A percentile compares a stretch with the other conserved stretches of the same genome.
phyloP scores from a whole-genome alignment of 345 rosid genomes.

The Camelina neglecta region DNA sequence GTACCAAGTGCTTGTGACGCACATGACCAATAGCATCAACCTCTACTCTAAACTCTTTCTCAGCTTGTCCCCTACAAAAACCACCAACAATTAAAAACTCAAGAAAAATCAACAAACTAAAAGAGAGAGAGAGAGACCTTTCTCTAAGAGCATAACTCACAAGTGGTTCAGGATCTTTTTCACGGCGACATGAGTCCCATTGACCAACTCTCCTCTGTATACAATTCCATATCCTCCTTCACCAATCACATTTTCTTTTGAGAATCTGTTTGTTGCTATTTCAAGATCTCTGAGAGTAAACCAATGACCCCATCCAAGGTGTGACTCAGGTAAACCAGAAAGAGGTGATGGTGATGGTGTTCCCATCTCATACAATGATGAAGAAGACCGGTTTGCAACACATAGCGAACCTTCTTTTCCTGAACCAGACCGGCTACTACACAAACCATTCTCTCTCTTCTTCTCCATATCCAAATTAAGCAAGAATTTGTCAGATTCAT shows the following conservation, averaged over 20 bases:
- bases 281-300: slow-evolving; percentile 91
- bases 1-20: slow-evolving; percentile 91
- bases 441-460: slow-evolving; percentile 59
- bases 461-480: slow-evolving; percentile 73
- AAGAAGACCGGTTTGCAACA: slow-evolving; percentile 61
- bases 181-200: slow-evolving; percentile 85
- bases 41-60: slow-evolving; percentile 90
- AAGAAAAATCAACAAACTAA: slow-evolving; percentile 15
- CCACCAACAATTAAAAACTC: slow-evolving; percentile 12
- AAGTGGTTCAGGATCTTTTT: slow-evolving; percentile 88
- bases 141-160: slow-evolving; percentile 53
- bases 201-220: slow-evolving; percentile 68
- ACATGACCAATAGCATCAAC: slow-evolving; percentile 97
- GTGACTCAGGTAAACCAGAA: slow-evolving; percentile 91
- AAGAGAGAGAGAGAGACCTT: background rate
- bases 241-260: slow-evolving; percentile 51
- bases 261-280: slow-evolving; percentile 71
- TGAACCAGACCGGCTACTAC: slow-evolving; percentile 72
- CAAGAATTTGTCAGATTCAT: slow-evolving; percentile 76
- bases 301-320: slow-evolving; percentile 99
- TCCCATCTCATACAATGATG: slow-evolving; percentile 62
- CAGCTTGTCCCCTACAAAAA: slow-evolving; percentile 83
- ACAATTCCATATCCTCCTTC: slow-evolving; percentile 97
- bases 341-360: slow-evolving; percentile 85
- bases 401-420: slow-evolving; percentile 75